phyloP scores from a whole-genome alignment of 257 asterid species.

The Mitragyna speciosa region DNA sequence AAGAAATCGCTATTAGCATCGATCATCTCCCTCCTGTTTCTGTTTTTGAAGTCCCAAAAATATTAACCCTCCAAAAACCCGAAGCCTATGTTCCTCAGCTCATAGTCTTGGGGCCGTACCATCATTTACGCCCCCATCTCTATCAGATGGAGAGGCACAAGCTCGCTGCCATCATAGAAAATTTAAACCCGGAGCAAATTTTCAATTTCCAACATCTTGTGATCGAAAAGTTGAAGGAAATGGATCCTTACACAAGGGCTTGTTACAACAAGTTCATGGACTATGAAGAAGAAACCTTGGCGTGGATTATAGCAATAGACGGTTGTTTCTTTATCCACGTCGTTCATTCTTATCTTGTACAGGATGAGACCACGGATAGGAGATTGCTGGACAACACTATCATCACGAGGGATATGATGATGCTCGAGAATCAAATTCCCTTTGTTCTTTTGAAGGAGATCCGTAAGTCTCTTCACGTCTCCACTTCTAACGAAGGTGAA shows the following conservation, averaged over 20 bases:
- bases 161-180: conserved; percentile 31
- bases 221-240: conserved; percentile 23
- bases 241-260: conserved; percentile 36
- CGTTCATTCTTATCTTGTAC: conserved; percentile 6
- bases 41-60: conserved; percentile 40
- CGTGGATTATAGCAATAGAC: conserved; percentile 48
- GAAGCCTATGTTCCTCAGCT: conserved; percentile 45
- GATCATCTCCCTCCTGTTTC: conserved; percentile 34
- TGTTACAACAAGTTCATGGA: conserved; percentile 45
- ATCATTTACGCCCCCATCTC: conserved; percentile 43
- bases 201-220: conserved; percentile 24
- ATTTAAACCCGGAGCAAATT: conserved; percentile 22
- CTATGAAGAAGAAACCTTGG: conserved; percentile 36
- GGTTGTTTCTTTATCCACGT: conserved; percentile 38
- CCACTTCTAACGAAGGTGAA: background rate
- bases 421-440: conserved; percentile 53
- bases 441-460: conserved; percentile 27
- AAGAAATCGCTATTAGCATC: conserved; percentile 23
- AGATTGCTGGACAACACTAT: conserved; percentile 20
- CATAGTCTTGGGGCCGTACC: conserved; percentile 51
- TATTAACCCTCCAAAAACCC: conserved; percentile 30
- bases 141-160: conserved; percentile 45
- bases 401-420: conserved; percentile 33
- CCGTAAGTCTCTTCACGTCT: background rate
- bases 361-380: background rate